Evolutionary conservation across 2,329 filamentous ascomycete species (phyloP).

Genomic region (Stachybotrys elegans): DNA sequence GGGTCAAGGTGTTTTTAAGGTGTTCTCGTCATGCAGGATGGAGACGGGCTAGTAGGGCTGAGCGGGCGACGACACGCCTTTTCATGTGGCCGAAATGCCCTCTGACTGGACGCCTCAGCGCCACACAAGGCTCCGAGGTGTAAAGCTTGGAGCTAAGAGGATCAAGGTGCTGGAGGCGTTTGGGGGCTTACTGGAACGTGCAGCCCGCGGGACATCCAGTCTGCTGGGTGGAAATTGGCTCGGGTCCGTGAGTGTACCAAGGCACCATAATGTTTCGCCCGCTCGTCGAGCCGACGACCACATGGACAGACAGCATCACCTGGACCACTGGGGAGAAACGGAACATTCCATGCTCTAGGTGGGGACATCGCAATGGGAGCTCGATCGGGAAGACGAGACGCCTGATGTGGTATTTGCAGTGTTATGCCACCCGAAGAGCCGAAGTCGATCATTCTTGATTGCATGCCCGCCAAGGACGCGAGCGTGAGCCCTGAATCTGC

Average conservation of each 20-base stretch:
- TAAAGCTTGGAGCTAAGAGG: neutral
- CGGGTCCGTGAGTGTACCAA: neutral
- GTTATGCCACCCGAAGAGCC: neutral
- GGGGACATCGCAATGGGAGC: constrained; percentile 1
- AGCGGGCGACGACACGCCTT: constrained; percentile 1
- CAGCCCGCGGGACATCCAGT: neutral
- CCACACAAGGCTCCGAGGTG: neutral
- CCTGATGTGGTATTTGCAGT: neutral
- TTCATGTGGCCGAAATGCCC: neutral
- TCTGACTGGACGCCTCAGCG: neutral
- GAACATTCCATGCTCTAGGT: neutral
- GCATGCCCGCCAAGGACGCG: constrained; percentile 1
- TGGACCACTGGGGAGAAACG: too few relatives aligned
- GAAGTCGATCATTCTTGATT: neutral
- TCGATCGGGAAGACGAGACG: neutral
- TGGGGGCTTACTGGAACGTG: neutral
- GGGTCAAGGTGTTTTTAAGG: neutral
- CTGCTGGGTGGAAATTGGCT: neutral
- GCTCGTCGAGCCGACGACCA: too few relatives aligned
- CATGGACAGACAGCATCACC: too few relatives aligned
- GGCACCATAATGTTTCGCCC: neutral
- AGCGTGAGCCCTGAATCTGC: constrained; percentile 1
- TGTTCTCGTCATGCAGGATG: neutral
- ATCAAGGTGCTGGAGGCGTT: neutral
- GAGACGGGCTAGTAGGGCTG: neutral